Base-by-base conservation (phyloP, 2,329 filamentous ascomycete species). In the Pseudogymnoascus sp. region DNA sequence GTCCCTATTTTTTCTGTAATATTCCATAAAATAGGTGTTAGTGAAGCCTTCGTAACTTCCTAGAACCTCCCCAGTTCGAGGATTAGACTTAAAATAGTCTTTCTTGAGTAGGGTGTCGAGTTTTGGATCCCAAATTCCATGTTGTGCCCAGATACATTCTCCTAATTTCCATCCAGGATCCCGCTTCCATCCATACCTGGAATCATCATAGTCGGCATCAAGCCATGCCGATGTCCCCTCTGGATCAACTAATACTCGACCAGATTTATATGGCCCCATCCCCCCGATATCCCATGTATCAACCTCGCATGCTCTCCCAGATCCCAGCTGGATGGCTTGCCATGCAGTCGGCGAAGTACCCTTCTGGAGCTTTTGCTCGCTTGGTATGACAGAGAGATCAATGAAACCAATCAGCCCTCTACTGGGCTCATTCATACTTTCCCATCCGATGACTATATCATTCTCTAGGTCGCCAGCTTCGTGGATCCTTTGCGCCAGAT, bases 121-220 rank as follows among this genome's bases (percentile, higher is more conserved):
- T 3, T 80, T 77, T 5, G 89, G 87, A 71, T 99, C 91, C 94
- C 94, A 99, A 5, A 99, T 85, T 1, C 92, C 93, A 73, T 99
- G 92, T 71, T 97, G 93, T 3, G 94, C 93, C 94, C 94, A 99
- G 41, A 99, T 74, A 71, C 94, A 97, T 74, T 95, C 86, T n/a
- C 94, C 94, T 15, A 99, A 78, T 73, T 88, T 92, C 94, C 94
- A 99, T 6, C 81, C 87, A 0, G 89, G 82, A 71, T 96, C 91
- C 66, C 94, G 85, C 72, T 89, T 92, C 86, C 91, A 99, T 36
- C 91, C 91, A 73, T 99, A 99, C 66, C 86, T 84, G 10, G 84
- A 87, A 67, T 99, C 94, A 69, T 96, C 89, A 72, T 93, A 91
- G 63, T 85, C 86, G n/a, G 79, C 78, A 2, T 91, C 86, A 25